Evolutionary conservation across 176 grass and related monocot species (phyloP), one percentile per base, ranked within the genome.

Genomic region (Eragrostis nindensis): DNA sequence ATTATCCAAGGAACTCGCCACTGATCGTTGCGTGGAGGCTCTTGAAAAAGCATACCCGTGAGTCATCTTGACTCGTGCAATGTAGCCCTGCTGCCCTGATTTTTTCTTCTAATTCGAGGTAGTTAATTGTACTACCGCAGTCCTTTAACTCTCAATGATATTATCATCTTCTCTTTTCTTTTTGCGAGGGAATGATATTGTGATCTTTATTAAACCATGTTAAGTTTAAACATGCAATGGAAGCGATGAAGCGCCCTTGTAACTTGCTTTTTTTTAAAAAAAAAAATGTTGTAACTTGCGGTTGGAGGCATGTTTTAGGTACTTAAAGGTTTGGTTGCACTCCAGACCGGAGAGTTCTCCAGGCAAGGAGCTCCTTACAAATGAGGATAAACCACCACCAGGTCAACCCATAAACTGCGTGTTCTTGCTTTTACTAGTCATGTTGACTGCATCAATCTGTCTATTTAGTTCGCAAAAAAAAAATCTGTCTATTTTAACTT

Each of bases 341-440:
- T 1, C 3, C 7, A 13, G 19, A 25, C 3, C 7, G 15, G 19
- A 25, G 6, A 1, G 64, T 41, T 77, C 53, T 70, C 50, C 8
- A 44, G 7, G 32, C n/a, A 48, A 26, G 27, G 14, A 39, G 12
- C 27, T 27, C 16, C 57, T 22, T 5, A 49, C 5, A 1, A 36
- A 46, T 57, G 19, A 76, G 61, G 49, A 61, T 63, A 63, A 62
- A 70, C 36, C 36, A 70, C 36, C 36, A 43, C 67, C 29, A n/a
- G 30, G 64, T 55, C 77, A 80, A 55, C 2, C 36, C 30, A 56
- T 67, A 54, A 80, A 54, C 19, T 27, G 61, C 2, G 0, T 5
- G 7, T 26, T 43, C 47, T 56, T 41, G 46, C 13, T 32, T 29
- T 30, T 59, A 44, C 26, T 54, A 2, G 45, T 66, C 44, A 30